These are phyloP conservation scores for Xerophyta viscosa DNA, from an alignment of 106 monocot species.

Conservation along the genomic window DNA sequence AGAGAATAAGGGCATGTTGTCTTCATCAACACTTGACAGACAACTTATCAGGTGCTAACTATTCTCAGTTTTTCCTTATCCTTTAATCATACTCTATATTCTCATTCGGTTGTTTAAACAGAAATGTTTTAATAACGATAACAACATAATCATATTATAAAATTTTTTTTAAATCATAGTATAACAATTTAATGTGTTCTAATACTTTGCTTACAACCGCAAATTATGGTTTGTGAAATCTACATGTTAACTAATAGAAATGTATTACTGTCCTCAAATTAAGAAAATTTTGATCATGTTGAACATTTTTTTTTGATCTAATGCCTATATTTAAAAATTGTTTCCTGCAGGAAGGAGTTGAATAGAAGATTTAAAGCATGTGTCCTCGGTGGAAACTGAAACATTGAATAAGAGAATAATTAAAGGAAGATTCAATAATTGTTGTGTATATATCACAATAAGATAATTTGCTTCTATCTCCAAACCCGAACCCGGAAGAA, in stretches of 20 bases:
- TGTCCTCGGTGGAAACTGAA: not conserved
- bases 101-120: not conserved
- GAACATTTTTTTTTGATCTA: not conserved
- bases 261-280: too few species aligned
- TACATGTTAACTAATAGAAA: too few species aligned
- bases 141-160: too few species aligned
- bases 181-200: not conserved
- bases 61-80: not conserved
- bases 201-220: not conserved
- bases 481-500: too few species aligned
- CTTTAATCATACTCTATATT: not conserved
- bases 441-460: too few species aligned
- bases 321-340: too few species aligned
- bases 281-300: too few species aligned
- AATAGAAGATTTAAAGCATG: constrained; percentile 13
- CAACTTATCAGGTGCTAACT: constrained; percentile 42
- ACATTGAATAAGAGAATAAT: not conserved
- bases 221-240: too few species aligned
- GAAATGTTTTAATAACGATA: too few species aligned
- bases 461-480: too few species aligned
- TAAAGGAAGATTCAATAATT: too few species aligned
- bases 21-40: constrained; percentile 54
- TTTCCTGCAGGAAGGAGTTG: constrained; percentile 17
- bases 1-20: constrained; percentile 87
- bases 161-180: not conserved